Evolutionary conservation across 768 basidiomycete genomes (phyloP).

Genomic region (Suillus bovinus): DNA sequence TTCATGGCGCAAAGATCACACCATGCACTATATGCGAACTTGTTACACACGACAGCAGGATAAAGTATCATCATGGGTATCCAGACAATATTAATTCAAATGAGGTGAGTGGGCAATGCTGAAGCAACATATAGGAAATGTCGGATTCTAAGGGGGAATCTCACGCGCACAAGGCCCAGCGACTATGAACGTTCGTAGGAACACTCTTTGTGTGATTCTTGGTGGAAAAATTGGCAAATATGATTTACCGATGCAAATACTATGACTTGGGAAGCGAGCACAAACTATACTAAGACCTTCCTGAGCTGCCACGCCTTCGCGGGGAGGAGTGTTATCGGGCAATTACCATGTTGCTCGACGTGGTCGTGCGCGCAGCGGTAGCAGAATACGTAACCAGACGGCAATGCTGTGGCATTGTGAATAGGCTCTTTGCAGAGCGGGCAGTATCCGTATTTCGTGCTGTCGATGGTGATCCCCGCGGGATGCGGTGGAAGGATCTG

Average conservation of each 20-base stretch:
- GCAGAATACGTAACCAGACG: constrained; percentile 94
- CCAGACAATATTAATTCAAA: background rate
- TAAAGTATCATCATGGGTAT: background rate
- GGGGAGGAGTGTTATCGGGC: constrained; percentile 85
- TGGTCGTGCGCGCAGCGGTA: constrained; percentile 89
- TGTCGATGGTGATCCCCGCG: constrained; percentile 64
- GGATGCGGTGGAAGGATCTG: constrained; percentile 75
- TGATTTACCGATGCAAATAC: background rate
- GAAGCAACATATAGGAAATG: background rate
- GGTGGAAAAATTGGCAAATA: too few species aligned
- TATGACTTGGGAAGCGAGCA: background rate
- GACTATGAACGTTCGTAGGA: background rate
- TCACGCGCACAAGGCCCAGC: background rate
- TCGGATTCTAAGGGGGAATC: too few species aligned
- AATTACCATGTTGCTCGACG: constrained; percentile 73
- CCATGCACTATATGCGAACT: background rate
- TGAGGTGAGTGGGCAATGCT: background rate
- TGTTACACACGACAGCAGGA: background rate
- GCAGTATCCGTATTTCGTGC: constrained; percentile 74
- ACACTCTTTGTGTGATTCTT: background rate
- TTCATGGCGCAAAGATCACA: background rate
- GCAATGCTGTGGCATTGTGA: constrained; percentile 85
- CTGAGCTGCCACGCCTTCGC: constrained; percentile 79
- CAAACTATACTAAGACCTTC: constrained; percentile 71
- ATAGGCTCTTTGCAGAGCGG: constrained; percentile 74